Evolutionary conservation across 2,329 filamentous ascomycete species (phyloP).

Genomic region (Dendryphion nanum): DNA sequence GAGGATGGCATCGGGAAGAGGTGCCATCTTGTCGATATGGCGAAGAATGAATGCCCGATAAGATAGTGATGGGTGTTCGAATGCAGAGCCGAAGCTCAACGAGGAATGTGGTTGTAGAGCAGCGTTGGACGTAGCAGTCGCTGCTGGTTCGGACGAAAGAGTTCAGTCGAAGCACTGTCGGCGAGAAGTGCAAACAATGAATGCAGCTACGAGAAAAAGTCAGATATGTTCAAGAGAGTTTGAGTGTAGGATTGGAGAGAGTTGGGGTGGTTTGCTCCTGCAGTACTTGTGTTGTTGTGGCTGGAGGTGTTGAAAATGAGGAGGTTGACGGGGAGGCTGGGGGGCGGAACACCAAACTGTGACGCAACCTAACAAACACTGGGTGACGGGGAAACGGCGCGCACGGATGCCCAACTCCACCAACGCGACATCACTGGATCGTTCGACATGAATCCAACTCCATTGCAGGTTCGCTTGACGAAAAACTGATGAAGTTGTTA

Average conservation of each 20-base stretch:
- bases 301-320: constrained; percentile 1
- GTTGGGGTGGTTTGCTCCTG: neutral
- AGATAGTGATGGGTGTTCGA: constrained; percentile 2
- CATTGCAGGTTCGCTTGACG: no score
- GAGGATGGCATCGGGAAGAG: constrained; percentile 17
- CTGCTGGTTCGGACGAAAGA: neutral
- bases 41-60: neutral
- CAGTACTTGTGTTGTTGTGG: constrained; percentile 3
- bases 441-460: no score
- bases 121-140: constrained; percentile 1
- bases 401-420: no score
- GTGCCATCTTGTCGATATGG: constrained; percentile 20
- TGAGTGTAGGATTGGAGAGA: neutral
- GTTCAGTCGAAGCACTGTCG: neutral
- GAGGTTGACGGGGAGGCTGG: constrained; percentile 1
- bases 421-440: no score
- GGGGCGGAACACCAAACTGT: no score
- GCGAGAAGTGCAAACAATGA: neutral
- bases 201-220: neutral
- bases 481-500: no score
- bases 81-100: constrained; percentile 12
- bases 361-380: constrained; percentile 1
- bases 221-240: neutral
- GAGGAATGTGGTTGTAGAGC: constrained; percentile 3
- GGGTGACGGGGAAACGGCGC: no score